Evolutionary conservation across 169 alveolate species (phyloP).

Genomic region (Plasmodium vivax): DNA sequence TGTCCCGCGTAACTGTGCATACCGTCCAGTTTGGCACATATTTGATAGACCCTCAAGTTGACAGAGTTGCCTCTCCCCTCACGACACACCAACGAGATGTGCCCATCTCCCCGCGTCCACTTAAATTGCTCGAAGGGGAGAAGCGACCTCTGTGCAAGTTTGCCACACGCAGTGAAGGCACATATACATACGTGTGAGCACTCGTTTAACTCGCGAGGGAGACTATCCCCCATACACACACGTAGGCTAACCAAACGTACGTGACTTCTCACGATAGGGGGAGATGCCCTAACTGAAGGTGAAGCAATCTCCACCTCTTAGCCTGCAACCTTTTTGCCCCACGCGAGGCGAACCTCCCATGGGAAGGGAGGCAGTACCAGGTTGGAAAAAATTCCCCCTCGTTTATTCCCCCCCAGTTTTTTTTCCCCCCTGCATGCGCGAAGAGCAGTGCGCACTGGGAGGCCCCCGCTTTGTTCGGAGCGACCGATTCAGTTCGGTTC

Average conservation of each 20-base stretch:
- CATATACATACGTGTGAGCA: background rate
- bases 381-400: background rate
- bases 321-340: background rate
- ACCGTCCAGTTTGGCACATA: background rate
- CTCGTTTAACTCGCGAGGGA: background rate
- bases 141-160: background rate
- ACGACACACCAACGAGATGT: background rate
- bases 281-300: background rate
- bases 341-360: background rate
- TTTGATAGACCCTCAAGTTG: background rate
- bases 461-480: background rate
- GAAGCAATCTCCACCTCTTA: background rate
- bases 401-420: background rate
- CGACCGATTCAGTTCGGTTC: background rate
- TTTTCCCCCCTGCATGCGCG: background rate
- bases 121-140: background rate
- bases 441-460: background rate
- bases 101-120: background rate
- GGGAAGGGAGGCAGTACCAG: background rate
- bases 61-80: background rate
- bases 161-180: background rate
- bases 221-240: background rate
- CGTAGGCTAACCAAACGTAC: background rate
- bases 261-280: background rate
- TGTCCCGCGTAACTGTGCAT: background rate